Base-by-base conservation (phyloP, 768 basidiomycete genomes). In the Rubroboletus pulcherrimus region DNA sequence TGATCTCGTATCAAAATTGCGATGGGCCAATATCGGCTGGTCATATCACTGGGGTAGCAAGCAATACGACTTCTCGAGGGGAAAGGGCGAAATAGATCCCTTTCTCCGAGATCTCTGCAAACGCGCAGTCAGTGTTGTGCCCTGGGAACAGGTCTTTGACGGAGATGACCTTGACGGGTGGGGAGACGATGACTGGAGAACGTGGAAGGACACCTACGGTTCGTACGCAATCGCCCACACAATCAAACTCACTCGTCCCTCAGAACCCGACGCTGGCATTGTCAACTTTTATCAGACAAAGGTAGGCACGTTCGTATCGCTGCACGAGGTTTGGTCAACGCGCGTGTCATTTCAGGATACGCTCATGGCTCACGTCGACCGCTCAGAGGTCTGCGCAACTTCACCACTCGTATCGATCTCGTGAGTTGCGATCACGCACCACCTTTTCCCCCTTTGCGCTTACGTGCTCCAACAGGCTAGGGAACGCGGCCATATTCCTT, bases 11-110 rank as follows among this genome's bases (percentile, higher is more conserved):
- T 77, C 76, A 6, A 94, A 91, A 68, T 69, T 99, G 46, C 81
- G 96, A 46, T 99, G 96, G 96, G 89, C 93, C 2, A 98, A 96
- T 64, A 88, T 99, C 47, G 96, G 96, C 10, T 91, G 90, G 85
- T 91, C 82, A 50, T 99, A 99, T 71, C 93, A 98, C 74, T 98
- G 96, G 96, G 90, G 91, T 3, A 90, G 85, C 30, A 99, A 98
- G 65, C 86, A 90, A 55, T 99, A 99, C 66, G 92, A 97, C 65
- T 94, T 97, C 61, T 80, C 83, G 1, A 84, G 79, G 50, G 82
- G 83, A 3, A 83, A 81, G 54, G 86, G 82, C 0, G 75, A 76
- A 0, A 83, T 98, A 43, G 82, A 87, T 45, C 61, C 72, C 2
- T 73, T 76, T 7, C 67, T 96, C 34, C 73, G 77, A 11, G 63